Base-by-base conservation (phyloP, 176 grass and related monocot species). In the Ensete ventricosum region DNA sequence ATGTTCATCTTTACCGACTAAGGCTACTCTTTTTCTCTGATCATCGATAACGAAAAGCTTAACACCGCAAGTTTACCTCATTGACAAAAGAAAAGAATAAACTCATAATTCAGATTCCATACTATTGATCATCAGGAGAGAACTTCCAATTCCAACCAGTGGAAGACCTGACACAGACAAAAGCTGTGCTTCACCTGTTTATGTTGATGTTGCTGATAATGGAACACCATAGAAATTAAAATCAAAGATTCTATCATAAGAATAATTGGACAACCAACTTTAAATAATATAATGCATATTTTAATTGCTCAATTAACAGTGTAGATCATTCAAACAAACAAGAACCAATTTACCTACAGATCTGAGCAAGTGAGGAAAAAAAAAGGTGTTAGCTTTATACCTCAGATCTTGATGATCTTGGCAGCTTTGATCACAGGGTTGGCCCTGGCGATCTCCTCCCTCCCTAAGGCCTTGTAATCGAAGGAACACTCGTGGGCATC, bases 371-470 rank as follows among this genome's bases (percentile, higher is more conserved):
- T 2, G 25, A 9, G 9, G 19, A 24, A 52, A 14, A 13, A 13
- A 14, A 23, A 53, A 26, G 19, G 52, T 74, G 68, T 34, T 17
- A 55, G 43, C 69, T 62, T 67, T 69, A 43, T 34, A 73, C 81
- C 57, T 87, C 71, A 87, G 78, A 87, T 87, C 72, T 83, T 87
- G 49, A 87, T 87, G 73, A 87, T 87, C 63, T 87, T 87, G 5
- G 85, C 77, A 64, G 80, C 85, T 57, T 77, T 87, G 26, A 87
- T 76, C 62, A 87, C 53, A 77, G 85, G 85, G 75, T 87, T 87
- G 54, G 81, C 81, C 77, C 54, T 87, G 16, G 85, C 81, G 78
- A 87, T 87, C 76, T 87, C 85, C 71, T 87, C 85, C 73, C 80
- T 87, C n/a, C 85, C 85, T 21, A 55, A 64, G 1, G 80, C 52